Base-by-base conservation (phyloP, 495 filamentous ascomycete genomes). In the Penicillium canariense region DNA sequence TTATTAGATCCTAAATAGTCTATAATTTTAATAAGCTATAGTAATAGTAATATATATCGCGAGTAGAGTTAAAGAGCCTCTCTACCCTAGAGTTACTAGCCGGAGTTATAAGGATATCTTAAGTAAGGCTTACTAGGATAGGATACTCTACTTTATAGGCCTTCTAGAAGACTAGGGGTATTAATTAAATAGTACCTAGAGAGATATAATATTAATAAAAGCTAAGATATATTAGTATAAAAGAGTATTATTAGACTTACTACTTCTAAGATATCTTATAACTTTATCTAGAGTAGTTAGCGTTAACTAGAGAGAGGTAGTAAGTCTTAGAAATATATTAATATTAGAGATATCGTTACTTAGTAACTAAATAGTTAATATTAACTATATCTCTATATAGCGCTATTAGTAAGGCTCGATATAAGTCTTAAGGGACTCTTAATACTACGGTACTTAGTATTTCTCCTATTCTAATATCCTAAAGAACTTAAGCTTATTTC, bases 401-500 rank as follows among this genome's bases (percentile, higher is more conserved):
- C 35, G 25, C 17, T 48, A 12, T 15, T 35, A 12, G 6, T 54
- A 56, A 6, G 7, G 17, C n/a, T 31, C 10, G 27, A 50, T 34
- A 20, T 40, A 22, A 50, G 12, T 11, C n/a, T 50, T 30, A 9
- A 50, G 27, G 9, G n/a, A n/a, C 46, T 50, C 15, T 56, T 7
- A 40, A n/a, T n/a, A n/a, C n/a, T n/a, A n/a, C 40, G 15, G 25
- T 51, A 51, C 17, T 17, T 8, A 5, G 10, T 27, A 28, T 17
- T 42, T 20, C 22, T 48, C 54, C 55, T 39, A 65, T n/a, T 58
- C 50, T 0, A 34, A 47, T 34, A 3, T 56, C 40, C 9, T 48
- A 36, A 67, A 67, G 48, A 67, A 63, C 4, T 67, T 2, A n/a
- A 67, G 28, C 52, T 67, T 67, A 35, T 61, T 25, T 9, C 46